Percentiles rank a stretch among this genome's conserved stretches.
phyloP scores from a whole-genome alignment of 208 protist genomes.

The Trypanosoma avium region DNA sequence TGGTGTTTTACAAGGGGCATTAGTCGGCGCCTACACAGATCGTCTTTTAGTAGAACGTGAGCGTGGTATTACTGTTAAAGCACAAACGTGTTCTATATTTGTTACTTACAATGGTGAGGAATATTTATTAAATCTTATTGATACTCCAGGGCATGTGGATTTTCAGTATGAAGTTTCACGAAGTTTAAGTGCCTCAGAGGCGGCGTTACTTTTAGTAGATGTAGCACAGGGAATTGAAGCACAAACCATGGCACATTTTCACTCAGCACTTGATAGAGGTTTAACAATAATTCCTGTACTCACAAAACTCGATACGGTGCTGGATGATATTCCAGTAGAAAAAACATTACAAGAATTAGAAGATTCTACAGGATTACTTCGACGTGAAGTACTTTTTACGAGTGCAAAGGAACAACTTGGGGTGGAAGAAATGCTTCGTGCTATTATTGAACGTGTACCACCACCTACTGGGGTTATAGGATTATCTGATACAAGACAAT shows the following conservation, averaged over 20 bases:
- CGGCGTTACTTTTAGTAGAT: conserved; percentile 92
- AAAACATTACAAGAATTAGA: conserved; percentile 79
- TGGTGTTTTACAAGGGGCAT: conserved; percentile 59
- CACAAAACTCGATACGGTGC: conserved; percentile 89
- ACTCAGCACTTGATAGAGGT: conserved; percentile 89
- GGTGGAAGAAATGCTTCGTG: conserved; percentile 83
- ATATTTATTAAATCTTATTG: conserved; percentile 97
- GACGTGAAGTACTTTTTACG: conserved; percentile 84
- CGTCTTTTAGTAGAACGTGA: conserved; percentile 94
- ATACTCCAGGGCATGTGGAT: conserved; percentile 97
- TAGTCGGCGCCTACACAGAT: conserved; percentile 87
- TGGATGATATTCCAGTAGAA: conserved; percentile 70
- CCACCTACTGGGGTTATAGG: conserved; percentile 51
- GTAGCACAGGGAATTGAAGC: conserved; percentile 93
- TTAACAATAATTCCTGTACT: conserved; percentile 87
- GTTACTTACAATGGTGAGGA: conserved; percentile 36
- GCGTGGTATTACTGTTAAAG: conserved; percentile 96
- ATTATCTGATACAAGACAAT: conserved; percentile 79
- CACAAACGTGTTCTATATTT: conserved; percentile 93
- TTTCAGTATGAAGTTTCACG: conserved; percentile 98
- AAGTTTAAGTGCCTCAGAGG: conserved; percentile 92
- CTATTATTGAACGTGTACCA: conserved; percentile 92
- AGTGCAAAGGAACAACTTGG: conserved; percentile 92
- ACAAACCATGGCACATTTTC: conserved; percentile 97
- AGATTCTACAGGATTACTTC: conserved; percentile 83